Base-by-base conservation (phyloP, 371 early-diverging fungal genomes). In the Actinomucor elegans region DNA sequence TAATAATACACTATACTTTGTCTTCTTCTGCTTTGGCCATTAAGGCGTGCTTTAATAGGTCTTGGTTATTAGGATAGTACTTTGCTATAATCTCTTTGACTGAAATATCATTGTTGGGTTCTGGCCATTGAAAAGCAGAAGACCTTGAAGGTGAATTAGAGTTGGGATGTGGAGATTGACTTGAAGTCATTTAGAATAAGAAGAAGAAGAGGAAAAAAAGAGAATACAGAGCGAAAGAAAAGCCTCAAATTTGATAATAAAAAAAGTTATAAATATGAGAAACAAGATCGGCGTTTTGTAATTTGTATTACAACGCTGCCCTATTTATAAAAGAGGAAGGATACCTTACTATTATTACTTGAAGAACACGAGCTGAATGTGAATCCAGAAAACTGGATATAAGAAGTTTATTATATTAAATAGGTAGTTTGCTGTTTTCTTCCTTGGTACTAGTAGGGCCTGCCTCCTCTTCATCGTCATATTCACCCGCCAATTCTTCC, bases 21-120 rank as follows among this genome's bases (percentile, higher is more conserved):
- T 80, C 80, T 53, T 80, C 80, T 60, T 77, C 80, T 15, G 66
- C 63, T 38, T 80, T 80, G 0, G 80, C 74, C 29, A 54, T 69
- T 17, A 80, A 49, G 9, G 69, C 68, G 52, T 73, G 73, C 36
- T 68, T 67, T 14, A 80, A 44, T 42, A 77, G 26, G 10, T 76
- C 75, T 36, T 66, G 60, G 55, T 77, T 61, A 42, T 71, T 57
- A 14, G 59, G 49, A 49, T 71, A 71, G 27, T 56, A 56, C 21
- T 51, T 64, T 10, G 75, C 77, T 15, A 80, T 57, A 7, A 80
- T 72, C 46, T 80, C 74, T 32, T 56, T 67, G 17, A 75, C 45
- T n/a, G 76, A 63, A 11, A 75, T 61, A 36, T 73, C 71, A 14
- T 27, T 17, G 14, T 54, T 17, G 9, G 69, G 66, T 21, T 45